phyloP scores from a whole-genome alignment of 2,329 filamentous ascomycete genomes.

The Sporothrix pallida region DNA sequence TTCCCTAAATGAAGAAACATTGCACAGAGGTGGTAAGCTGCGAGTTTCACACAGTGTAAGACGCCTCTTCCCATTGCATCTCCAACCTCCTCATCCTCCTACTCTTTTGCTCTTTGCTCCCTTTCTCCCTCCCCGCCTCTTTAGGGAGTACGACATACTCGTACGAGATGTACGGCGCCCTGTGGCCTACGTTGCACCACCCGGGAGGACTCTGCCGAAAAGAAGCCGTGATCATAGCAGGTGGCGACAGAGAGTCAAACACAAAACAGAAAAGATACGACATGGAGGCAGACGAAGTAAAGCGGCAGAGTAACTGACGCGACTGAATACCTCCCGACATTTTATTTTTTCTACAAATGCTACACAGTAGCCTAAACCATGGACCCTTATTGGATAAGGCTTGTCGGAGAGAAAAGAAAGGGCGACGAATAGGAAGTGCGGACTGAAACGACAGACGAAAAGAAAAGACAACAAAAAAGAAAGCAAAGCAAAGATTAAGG shows the following conservation, averaged over 20 bases:
- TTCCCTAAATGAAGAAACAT: not conserved
- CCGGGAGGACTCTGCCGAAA: conserved; percentile 18
- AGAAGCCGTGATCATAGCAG: not conserved
- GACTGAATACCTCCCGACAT: too few relatives aligned
- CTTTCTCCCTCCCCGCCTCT: not conserved
- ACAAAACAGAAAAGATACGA: not conserved
- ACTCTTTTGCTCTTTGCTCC: not conserved
- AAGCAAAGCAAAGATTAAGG: not conserved
- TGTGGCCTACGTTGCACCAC: conserved; percentile 11
- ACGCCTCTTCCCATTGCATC: not conserved
- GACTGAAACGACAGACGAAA: not conserved
- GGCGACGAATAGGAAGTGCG: conserved; percentile 7
- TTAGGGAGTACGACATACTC: not conserved
- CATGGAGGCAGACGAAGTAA: too few relatives aligned
- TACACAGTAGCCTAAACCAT: not conserved
- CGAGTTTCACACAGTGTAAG: not conserved
- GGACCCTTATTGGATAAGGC: not conserved
- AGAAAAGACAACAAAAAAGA: too few relatives aligned
- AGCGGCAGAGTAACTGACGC: not conserved
- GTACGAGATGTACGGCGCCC: conserved; percentile 3
- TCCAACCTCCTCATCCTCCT: not conserved
- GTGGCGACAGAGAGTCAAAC: not conserved
- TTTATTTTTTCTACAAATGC: not conserved
- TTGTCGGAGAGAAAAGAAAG: not conserved
- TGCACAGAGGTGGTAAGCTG: not conserved